Evolutionary conservation across 2,329 filamentous ascomycete species (phyloP), one percentile per base, ranked within the genome.

Genomic region (Zalaria obscura): DNA sequence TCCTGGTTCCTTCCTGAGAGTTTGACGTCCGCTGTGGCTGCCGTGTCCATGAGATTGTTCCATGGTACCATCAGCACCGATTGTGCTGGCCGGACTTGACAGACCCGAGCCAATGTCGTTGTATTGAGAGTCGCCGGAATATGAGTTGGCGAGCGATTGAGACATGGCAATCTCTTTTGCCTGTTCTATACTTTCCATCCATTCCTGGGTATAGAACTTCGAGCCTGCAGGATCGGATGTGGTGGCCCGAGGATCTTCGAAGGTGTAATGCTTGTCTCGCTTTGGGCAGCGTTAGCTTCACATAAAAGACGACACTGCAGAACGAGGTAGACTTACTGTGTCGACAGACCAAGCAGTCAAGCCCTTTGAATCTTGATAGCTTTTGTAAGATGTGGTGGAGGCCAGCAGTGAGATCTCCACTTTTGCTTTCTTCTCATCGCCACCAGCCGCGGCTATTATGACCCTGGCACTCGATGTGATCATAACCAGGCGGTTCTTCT

Each of bases 381-480:
- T 86, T 57, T 76, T 81, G 78, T 85, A 96, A 26, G 75, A 68
- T 50, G 79, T 85, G 40, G 85, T 87, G 2, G 80, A 68, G 2
- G 73, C 72, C 18, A 93, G 66, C 26, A 98, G 69, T n/a, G 84
- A 85, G 31, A 98, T 76, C 51, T 98, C 91, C 53, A 85, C 75
- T 59, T 98, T 98, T 25, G 86, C 75, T 60, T 91, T 88, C 66
- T 98, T 98, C 57, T 96, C 89, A 48, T 94, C 91, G 0, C 89
- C 91, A 5, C 89, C 88, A 25, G 88, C 81, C 4, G 91, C 84
- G 8, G 86, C 89, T 55, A 98, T 72, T 38, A 98, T 79, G 40
- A 98, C 81, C 35, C 91, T 79, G 10, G 83, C 91, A 52, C 83
- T 86, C 1, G 86, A 93, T 3, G 91, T 98, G 41, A 98, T 77